Evolutionary conservation across 805 yeast species (phyloP), one percentile per base, ranked within the genome.

Genomic region (Wickerhamiella bombiphila): DNA sequence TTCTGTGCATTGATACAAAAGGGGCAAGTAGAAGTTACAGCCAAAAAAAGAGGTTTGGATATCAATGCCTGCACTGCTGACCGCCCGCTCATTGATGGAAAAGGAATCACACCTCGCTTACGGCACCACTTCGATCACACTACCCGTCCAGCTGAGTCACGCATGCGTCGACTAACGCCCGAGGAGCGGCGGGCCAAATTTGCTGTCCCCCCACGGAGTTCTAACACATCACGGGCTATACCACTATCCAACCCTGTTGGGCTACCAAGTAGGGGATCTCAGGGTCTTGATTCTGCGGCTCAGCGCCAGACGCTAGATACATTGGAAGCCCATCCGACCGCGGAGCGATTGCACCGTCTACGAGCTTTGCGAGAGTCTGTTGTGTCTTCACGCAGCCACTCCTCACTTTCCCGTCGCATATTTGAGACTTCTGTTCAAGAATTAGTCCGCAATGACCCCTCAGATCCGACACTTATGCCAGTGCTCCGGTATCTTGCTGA

Each of bases 21-120:
- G 4, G 53, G 52, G 40, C 55, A 51, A 8, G 52, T 43, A 5
- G 47, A 42, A 14, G 44, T 45, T 21, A 44, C 43, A 31, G 42
- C 48, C 26, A 51, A 29, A 14, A 52, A 34, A 24, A 51, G 44
- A 29, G 53, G 52, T 25, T 40, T 41, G 32, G 35, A 19, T 29
- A 42, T 24, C 20, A 44, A 37, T 2, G 41, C 19, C 15, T 33
- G 14, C 20, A 43, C n/a, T n/a, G n/a, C n/a, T n/a, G n/a, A n/a
- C n/a, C n/a, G n/a, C n/a, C n/a, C n/a, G n/a, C n/a, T n/a, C n/a
- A n/a, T n/a, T n/a, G n/a, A n/a, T n/a, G n/a, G n/a, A n/a, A n/a
- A n/a, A n/a, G n/a, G n/a, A n/a, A n/a, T n/a, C n/a, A n/a, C n/a
- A n/a, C n/a, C n/a, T n/a, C n/a, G n/a, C n/a, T n/a, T n/a, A n/a